Base-by-base conservation (phyloP, 352 stramenopile genomes). In the Thraustochytrium sp. region DNA sequence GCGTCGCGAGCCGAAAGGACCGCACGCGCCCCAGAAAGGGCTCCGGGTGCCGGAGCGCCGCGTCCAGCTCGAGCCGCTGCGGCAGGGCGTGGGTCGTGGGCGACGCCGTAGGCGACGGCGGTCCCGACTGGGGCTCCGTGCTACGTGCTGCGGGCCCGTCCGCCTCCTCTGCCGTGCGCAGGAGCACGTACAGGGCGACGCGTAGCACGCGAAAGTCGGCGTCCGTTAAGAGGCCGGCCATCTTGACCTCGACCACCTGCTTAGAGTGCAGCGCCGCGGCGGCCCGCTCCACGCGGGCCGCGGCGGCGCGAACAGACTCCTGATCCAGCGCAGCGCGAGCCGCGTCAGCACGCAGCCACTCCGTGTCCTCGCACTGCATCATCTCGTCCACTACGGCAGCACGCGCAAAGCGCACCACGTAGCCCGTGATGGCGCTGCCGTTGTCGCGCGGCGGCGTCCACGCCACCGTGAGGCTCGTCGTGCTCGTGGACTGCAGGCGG, bases 11-110 rank as follows among this genome's bases (percentile, higher is more conserved):
- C 21, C 68, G 68, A 80, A 80, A 80, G 37, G n/a, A 29, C 31
- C 46, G 34, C 18, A 80, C 44, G 18, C 68, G 68, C 8, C 40
- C 48, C 38, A 80, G 1, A 80, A 80, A 80, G 13, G 76, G 68
- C 9, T 80, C 68, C 8, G 68, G 31, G 46, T 80, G 68, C 26
- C 68, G 46, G 44, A 80, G 11, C 9, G 68, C 31, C 3, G 68
- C 13, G 37, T 61, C 53, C 9, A 80, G 3, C 68, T 80, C 68
- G 31, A 36, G n/a, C 13, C 37, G 48, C 13, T 34, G 31, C 16
- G 68, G 68, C 26, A 80, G 68, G 13, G 31, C 16, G 36, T 72
- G 34, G 16, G 23, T 9, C 5, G 46, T 11, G 11, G 29, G 21
- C 34, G 3, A 29, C n/a, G 18, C 16, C n/a, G 48, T n/a, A 55